Evolutionary conservation across 176 grass and related monocot species (phyloP).

Genomic region (Triticum turgidum): DNA sequence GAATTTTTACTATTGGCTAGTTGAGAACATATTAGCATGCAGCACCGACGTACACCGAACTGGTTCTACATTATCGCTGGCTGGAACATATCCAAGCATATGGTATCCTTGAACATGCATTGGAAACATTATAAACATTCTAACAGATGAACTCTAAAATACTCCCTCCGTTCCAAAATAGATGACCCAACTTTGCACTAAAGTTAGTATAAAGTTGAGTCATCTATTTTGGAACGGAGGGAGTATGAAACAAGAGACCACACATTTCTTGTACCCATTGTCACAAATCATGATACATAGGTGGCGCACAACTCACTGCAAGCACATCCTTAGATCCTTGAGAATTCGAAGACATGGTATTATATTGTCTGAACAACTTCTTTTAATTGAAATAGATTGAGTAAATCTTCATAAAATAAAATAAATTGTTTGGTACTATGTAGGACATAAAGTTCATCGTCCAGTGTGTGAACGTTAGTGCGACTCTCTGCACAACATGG

Average conservation of each 20-base stretch:
- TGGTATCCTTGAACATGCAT: not conserved
- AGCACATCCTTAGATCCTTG: not conserved
- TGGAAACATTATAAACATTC: slow-evolving; percentile 1
- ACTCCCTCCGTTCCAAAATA: no score
- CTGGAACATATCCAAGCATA: not conserved
- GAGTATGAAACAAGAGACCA: not conserved
- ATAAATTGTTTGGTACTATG: not conserved
- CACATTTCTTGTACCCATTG: not conserved
- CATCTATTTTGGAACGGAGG: no score
- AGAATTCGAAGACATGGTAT: not conserved
- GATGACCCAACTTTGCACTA: no score
- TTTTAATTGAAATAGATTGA: not conserved
- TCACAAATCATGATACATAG: not conserved
- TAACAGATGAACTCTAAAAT: not conserved
- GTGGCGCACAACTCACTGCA: not conserved
- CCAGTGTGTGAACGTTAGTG: not conserved
- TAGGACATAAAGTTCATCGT: not conserved
- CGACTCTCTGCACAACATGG: not conserved
- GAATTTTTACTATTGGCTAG: not conserved
- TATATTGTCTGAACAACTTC: not conserved
- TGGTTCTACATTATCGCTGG: not conserved
- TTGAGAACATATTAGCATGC: slow-evolving; percentile 11
- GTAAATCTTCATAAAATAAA: slow-evolving; percentile 5
- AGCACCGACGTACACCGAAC: not conserved
- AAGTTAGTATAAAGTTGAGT: no score